These are phyloP conservation scores for Bothriochloa decipiens DNA, from an alignment of 176 grass and related monocot genomes.

Conservation along the genomic window DNA sequence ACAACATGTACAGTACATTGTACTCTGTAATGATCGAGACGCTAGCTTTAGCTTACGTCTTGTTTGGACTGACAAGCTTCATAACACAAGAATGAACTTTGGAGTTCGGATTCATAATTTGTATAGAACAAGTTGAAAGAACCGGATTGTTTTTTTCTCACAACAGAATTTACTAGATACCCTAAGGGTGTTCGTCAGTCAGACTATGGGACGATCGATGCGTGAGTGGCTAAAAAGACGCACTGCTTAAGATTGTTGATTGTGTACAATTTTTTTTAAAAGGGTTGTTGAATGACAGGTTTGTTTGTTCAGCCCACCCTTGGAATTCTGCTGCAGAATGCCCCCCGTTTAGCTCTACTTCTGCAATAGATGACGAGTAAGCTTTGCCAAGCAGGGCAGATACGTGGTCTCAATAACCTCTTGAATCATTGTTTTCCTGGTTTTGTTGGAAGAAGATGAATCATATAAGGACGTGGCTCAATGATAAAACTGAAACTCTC, in stretches of 20 bases:
- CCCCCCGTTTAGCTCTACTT: too few relatives aligned
- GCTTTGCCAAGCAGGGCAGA: too few relatives aligned
- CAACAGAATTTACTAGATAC: constrained; percentile 24
- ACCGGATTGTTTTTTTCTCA: background rate
- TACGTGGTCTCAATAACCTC: too few relatives aligned
- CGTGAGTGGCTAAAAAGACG: background rate
- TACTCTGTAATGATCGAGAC: background rate
- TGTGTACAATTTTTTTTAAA: background rate
- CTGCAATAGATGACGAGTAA: too few relatives aligned
- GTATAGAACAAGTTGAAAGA: background rate
- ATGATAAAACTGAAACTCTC: too few relatives aligned
- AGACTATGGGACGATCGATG: background rate
- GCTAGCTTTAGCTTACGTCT: background rate
- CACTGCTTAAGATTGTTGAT: background rate
- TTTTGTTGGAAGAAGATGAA: too few relatives aligned
- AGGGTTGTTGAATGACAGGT: background rate
- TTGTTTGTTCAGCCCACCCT: background rate
- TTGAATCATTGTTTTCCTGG: too few relatives aligned
- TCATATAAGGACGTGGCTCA: too few relatives aligned
- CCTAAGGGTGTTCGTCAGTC: background rate
- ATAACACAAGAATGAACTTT: background rate
- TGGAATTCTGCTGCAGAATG: background rate
- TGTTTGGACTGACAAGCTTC: background rate
- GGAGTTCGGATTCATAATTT: background rate
- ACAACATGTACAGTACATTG: constrained; percentile 11